Percentiles rank a stretch among this genome's conserved stretches.
Evolutionary conservation across 257 asterid genomes (phyloP).

Genomic region (Scutellaria baicalensis): DNA sequence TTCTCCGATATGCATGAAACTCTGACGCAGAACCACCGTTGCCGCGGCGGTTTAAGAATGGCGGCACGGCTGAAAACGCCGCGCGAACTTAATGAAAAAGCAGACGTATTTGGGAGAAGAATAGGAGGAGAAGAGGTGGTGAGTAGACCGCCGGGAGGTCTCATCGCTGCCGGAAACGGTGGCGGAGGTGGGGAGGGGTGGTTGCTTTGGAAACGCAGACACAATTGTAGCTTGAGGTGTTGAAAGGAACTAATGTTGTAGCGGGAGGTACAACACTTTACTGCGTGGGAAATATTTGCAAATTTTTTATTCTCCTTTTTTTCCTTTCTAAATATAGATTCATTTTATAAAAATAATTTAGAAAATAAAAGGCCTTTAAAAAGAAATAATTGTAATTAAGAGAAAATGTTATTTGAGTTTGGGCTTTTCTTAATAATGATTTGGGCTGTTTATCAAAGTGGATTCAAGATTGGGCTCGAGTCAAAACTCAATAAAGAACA

Average conservation of each 20-base stretch:
- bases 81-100: not conserved
- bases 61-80: conserved; percentile 9
- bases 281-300: not conserved
- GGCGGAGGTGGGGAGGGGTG: not conserved
- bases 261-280: conserved; percentile 18
- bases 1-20: conserved; percentile 22
- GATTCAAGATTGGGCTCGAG: too few relatives aligned
- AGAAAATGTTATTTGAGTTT: too few relatives aligned
- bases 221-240: not conserved
- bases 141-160: conserved; percentile 22
- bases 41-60: conserved; percentile 19
- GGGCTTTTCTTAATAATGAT: too few relatives aligned
- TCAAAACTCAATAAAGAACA: too few relatives aligned
- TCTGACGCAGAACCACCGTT: conserved; percentile 14
- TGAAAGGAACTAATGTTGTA: not conserved
- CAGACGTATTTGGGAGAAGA: conserved; percentile 1
- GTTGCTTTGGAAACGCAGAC: conserved; percentile 18
- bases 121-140: conserved; percentile 16
- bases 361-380: too few relatives aligned
- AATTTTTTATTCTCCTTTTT: too few relatives aligned
- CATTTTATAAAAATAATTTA: too few relatives aligned
- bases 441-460: too few relatives aligned
- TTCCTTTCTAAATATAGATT: too few relatives aligned
- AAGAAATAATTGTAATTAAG: too few relatives aligned
- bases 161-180: conserved; percentile 16